A percentile compares a stretch with the other conserved stretches of the same genome.
Conservation (phyloP, 441 rosid genomes). For the Aleurites moluccanus region DNA sequence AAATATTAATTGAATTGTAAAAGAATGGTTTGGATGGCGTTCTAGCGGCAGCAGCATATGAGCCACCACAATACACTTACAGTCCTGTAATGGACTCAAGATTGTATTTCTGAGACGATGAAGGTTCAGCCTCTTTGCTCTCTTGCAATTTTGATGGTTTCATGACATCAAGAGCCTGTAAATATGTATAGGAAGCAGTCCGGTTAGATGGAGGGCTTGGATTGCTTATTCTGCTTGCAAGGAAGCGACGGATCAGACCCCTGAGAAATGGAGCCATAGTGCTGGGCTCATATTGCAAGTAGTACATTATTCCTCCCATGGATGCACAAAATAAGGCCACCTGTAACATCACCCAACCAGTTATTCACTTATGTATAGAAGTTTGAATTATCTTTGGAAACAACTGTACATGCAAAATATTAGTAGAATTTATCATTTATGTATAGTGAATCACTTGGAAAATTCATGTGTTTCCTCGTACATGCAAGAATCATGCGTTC, state of each 20-base stretch:
- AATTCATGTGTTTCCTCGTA: background rate
- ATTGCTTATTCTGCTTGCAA: conserved; percentile 93
- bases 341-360: conserved; percentile 41
- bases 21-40: conserved; percentile 29
- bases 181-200: conserved; percentile 63
- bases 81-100: conserved; percentile 94
- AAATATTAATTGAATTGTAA: conserved; percentile 18
- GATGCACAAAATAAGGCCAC: conserved; percentile 92
- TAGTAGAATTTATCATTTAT: background rate
- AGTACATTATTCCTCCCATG: conserved; percentile 99
- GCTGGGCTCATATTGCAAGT: conserved; percentile 86
- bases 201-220: conserved; percentile 54
- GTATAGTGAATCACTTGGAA: background rate
- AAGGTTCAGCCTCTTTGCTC: conserved; percentile 46
- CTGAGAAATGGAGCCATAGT: conserved; percentile 96
- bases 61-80: conserved; percentile 32
- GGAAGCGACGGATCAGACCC: conserved; percentile 88
- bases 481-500: background rate
- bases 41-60: background rate
- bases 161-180: conserved; percentile 66
- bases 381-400: background rate
- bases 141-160: conserved; percentile 56
- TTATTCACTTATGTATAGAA: background rate
- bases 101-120: conserved; percentile 63
- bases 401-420: background rate